phyloP scores from a whole-genome alignment of 768 basidiomycete species.

The Sarcodon sp. region DNA sequence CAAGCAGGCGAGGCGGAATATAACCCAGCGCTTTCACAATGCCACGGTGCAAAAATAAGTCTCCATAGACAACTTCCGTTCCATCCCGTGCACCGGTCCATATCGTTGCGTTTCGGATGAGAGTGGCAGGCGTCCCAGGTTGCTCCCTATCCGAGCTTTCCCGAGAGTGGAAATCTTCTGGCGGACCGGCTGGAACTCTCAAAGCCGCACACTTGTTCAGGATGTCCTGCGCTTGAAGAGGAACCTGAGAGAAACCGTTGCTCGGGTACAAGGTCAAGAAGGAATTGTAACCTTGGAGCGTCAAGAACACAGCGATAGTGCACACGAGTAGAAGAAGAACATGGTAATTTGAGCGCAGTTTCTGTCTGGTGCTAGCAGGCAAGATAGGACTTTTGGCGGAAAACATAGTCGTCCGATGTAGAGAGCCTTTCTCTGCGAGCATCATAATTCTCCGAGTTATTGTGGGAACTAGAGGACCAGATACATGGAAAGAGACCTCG shows the following conservation, averaged over 20 bases:
- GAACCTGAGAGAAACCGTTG: constrained; percentile 7
- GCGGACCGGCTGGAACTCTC: constrained; percentile 15
- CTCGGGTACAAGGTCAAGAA: not conserved
- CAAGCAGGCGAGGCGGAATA: constrained; percentile 24
- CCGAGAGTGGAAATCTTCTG: constrained; percentile 17
- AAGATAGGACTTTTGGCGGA: too few species aligned
- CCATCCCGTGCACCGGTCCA: constrained; percentile 50
- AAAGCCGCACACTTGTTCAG: constrained; percentile 19
- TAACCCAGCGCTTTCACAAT: constrained; percentile 47
- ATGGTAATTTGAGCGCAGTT: too few species aligned
- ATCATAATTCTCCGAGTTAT: too few species aligned
- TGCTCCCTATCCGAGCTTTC: constrained; percentile 50
- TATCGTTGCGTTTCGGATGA: constrained; percentile 62
- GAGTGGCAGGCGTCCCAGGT: constrained; percentile 47
- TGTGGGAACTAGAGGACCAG: too few species aligned
- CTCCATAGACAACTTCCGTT: constrained; percentile 40
- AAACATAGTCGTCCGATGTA: too few species aligned
- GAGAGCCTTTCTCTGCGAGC: too few species aligned
- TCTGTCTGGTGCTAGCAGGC: too few species aligned
- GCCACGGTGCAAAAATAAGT: constrained; percentile 57
- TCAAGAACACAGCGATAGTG: too few species aligned
- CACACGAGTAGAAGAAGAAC: too few species aligned
- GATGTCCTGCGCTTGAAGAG: constrained; percentile 13
- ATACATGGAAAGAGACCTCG: too few species aligned
- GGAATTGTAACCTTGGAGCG: too few species aligned